A percentile compares a stretch with the other conserved stretches of the same genome.
phyloP scores from a whole-genome alignment of 1,284 basidiomycete species.

The Papiliotrema flavescens region DNA sequence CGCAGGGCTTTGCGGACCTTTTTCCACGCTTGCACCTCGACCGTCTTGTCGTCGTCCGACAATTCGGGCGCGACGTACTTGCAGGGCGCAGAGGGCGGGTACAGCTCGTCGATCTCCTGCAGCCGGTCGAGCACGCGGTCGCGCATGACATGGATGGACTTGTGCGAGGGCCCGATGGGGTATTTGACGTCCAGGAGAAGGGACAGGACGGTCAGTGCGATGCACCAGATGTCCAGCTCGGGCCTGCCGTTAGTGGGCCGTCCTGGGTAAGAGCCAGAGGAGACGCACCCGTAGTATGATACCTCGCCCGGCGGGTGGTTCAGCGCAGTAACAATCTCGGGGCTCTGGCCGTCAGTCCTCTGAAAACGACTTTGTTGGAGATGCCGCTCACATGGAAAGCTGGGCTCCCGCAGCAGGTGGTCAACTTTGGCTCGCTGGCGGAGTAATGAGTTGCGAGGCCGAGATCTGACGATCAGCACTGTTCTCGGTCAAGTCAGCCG shows the following conservation, averaged over 20 bases:
- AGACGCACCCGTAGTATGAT: constrained; percentile 50
- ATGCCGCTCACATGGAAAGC: constrained; percentile 49
- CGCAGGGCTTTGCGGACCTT: constrained; percentile 49
- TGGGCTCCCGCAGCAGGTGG: constrained; percentile 57
- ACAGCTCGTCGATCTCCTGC: constrained; percentile 47
- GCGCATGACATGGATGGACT: constrained; percentile 50
- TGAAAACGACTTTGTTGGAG: not conserved
- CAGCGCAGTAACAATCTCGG: constrained; percentile 55
- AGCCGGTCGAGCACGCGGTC: constrained; percentile 51
- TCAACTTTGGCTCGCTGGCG: constrained; percentile 55
- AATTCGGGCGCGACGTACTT: constrained; percentile 1
- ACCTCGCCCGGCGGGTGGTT: constrained; percentile 52
- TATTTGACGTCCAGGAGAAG: constrained; percentile 54
- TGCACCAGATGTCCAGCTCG: constrained; percentile 59
- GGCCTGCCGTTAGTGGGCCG: constrained; percentile 46
- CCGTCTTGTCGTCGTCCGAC: constrained; percentile 17
- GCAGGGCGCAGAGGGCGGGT: constrained; percentile 37
- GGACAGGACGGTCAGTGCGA: constrained; percentile 55
- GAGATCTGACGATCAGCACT: constrained; percentile 46
- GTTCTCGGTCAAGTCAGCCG: not conserved
- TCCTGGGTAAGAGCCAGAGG: not conserved
- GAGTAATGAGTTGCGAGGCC: constrained; percentile 57
- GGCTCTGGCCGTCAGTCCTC: constrained; percentile 42
- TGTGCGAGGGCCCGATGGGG: constrained; percentile 55
- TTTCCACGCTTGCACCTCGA: constrained; percentile 31